Evolutionary conservation across 208 protist genomes (phyloP).

Genomic region (Crithidia expoeki): DNA sequence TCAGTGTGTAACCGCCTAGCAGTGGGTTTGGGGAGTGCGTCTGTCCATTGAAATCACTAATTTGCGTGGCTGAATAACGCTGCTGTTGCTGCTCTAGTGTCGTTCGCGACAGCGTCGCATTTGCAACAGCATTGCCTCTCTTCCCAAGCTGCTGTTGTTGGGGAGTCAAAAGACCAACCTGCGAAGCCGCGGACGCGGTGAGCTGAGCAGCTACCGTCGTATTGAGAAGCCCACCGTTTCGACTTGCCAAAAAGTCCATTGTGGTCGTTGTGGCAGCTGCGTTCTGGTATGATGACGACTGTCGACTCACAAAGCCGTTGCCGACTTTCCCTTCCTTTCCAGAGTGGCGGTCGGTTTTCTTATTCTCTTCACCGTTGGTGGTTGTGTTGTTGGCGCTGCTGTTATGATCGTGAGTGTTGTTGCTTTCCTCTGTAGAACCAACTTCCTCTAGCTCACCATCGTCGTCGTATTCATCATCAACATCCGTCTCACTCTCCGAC

Average conservation of each 20-base stretch:
- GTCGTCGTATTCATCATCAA: neutral
- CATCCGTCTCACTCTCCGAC: neutral
- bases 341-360: neutral
- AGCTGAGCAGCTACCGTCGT: neutral
- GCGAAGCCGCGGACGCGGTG: neutral
- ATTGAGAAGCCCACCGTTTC: constrained; percentile 8
- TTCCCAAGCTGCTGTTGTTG: neutral
- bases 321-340: neutral
- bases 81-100: neutral
- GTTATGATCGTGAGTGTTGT: neutral
- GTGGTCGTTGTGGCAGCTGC: constrained; percentile 11
- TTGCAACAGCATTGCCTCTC: neutral
- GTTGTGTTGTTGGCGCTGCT: neutral
- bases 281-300: neutral
- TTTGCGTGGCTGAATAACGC: neutral
- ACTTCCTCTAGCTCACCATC: neutral
- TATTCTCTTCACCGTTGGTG: neutral
- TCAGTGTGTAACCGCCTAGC: constrained; percentile 17
- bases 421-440: neutral
- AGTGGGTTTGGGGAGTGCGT: constrained; percentile 2
- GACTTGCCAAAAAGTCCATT: constrained; percentile 16
- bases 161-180: neutral
- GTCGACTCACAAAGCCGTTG: neutral
- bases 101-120: neutral
- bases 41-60: too few species aligned